Evolutionary conservation across 306 rosid species (phyloP).

Genomic region (Cyamopsis tetragonoloba): DNA sequence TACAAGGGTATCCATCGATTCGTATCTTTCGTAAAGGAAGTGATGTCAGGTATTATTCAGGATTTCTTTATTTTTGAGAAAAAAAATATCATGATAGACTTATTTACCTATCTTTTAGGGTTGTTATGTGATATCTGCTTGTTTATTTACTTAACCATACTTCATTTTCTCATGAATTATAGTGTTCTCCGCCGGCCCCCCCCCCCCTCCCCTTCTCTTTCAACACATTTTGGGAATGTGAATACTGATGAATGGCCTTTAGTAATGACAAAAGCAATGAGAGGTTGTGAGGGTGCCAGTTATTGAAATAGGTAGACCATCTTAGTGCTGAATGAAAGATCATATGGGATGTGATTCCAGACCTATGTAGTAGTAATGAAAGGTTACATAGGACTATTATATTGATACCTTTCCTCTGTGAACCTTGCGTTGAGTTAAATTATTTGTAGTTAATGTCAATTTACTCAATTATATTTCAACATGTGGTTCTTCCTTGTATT

Average conservation of each 20-base stretch:
- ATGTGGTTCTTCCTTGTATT: slow-evolving; percentile 1
- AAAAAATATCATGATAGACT: not conserved
- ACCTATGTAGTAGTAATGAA: slow-evolving; percentile 13
- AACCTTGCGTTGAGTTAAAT: not conserved
- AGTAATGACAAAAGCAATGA: not conserved
- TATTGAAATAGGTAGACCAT: slow-evolving; percentile 2
- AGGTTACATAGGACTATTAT: not conserved
- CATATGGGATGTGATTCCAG: slow-evolving; percentile 4
- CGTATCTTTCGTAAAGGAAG: slow-evolving; percentile 97
- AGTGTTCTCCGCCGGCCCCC: too few species aligned
- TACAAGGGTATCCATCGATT: slow-evolving; percentile 97
- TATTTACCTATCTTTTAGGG: not conserved
- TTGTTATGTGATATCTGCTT: not conserved
- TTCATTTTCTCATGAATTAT: not conserved
- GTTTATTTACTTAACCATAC: not conserved
- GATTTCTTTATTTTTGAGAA: not conserved
- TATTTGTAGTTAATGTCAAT: not conserved
- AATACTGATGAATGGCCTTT: not conserved
- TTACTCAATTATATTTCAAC: slow-evolving; percentile 20
- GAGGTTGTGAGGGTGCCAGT: not conserved
- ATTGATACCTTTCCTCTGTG: slow-evolving; percentile 3
- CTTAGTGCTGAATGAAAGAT: not conserved
- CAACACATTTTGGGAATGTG: not conserved
- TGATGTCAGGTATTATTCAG: slow-evolving; percentile 63
- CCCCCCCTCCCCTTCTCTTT: too few species aligned